Evolutionary conservation across 164 flowering plant species (phyloP).

Genomic region (Magnolia sinica): DNA sequence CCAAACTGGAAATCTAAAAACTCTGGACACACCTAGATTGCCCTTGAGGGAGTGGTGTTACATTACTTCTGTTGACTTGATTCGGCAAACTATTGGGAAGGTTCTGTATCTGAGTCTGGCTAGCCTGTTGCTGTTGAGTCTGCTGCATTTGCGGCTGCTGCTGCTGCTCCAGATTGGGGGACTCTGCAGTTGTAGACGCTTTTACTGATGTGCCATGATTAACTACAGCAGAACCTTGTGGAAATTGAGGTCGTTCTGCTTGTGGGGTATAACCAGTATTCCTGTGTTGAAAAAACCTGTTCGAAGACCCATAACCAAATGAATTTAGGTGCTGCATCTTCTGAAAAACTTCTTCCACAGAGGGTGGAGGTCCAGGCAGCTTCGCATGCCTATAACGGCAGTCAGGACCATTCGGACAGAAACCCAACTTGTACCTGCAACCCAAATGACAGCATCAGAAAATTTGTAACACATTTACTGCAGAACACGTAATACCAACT

Average conservation of each 20-base stretch:
- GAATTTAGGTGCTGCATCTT: constrained; percentile 84
- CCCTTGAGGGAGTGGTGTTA: constrained; percentile 81
- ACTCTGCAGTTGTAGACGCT: constrained; percentile 43
- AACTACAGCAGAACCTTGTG: constrained; percentile 39
- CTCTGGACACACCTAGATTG: constrained; percentile 96
- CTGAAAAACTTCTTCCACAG: constrained; percentile 94
- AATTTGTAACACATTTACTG: not conserved
- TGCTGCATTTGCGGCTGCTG: constrained; percentile 45
- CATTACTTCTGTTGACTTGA: constrained; percentile 54
- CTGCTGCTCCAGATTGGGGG: constrained; percentile 48
- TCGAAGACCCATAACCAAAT: constrained; percentile 54
- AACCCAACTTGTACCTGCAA: constrained; percentile 96
- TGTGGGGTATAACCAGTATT: constrained; percentile 52
- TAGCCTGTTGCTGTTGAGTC: constrained; percentile 46
- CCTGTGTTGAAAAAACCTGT: constrained; percentile 71
- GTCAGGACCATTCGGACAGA: constrained; percentile 99
- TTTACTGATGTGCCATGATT: constrained; percentile 51
- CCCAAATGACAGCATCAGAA: constrained; percentile 18
- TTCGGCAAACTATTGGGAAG: constrained; percentile 50
- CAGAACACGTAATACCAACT: too few relatives aligned
- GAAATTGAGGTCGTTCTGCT: constrained; percentile 56
- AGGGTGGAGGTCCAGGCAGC: constrained; percentile 94
- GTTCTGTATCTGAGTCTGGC: constrained; percentile 57
- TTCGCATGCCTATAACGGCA: constrained; percentile 98
- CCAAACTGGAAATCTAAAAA: constrained; percentile 42